Percentiles rank a stretch among this genome's conserved stretches.
phyloP scores from a whole-genome alignment of 352 stramenopile species.

The Phytophthora ramorum region DNA sequence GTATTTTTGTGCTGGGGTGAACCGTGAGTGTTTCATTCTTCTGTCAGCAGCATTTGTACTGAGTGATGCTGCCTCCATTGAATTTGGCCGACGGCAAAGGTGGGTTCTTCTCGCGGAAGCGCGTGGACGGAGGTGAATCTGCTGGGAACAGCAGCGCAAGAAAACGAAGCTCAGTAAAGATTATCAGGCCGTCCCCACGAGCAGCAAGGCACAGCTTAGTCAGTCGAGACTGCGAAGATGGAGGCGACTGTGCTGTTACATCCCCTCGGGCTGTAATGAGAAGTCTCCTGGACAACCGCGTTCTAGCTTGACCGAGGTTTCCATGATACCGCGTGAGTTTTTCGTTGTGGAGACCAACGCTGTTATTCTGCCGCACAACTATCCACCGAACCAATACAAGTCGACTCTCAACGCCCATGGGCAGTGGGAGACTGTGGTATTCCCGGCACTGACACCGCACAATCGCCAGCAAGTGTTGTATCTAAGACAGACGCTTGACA shows the following conservation, averaged over 20 bases:
- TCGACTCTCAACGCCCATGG: constrained; percentile 49
- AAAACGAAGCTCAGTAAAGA: constrained; percentile 27
- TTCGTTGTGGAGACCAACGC: constrained; percentile 80
- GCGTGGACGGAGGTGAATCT: constrained; percentile 25
- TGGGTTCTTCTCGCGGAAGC: constrained; percentile 46
- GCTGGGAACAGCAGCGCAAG: constrained; percentile 17
- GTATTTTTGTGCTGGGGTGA: constrained; percentile 21
- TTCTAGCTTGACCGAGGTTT: constrained; percentile 34
- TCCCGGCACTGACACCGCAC: constrained; percentile 66
- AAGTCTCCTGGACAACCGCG: neutral
- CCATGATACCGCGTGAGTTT: constrained; percentile 78
- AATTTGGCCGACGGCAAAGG: constrained; percentile 45
- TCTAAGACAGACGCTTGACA: constrained; percentile 65
- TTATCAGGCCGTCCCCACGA: constrained; percentile 26
- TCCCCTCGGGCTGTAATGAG: neutral
- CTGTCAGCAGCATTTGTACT: neutral
- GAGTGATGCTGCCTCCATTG: constrained; percentile 51
- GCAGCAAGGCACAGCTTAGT: constrained; percentile 10
- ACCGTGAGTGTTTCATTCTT: neutral
- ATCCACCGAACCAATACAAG: constrained; percentile 64
- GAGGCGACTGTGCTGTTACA: neutral
- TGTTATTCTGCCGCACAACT: constrained; percentile 58
- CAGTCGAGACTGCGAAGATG: constrained; percentile 5
- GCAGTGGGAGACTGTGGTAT: constrained; percentile 79
- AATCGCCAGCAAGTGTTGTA: constrained; percentile 78